Evolutionary conservation across 257 asterid species (phyloP).

Genomic region (Solanum rostratum): DNA sequence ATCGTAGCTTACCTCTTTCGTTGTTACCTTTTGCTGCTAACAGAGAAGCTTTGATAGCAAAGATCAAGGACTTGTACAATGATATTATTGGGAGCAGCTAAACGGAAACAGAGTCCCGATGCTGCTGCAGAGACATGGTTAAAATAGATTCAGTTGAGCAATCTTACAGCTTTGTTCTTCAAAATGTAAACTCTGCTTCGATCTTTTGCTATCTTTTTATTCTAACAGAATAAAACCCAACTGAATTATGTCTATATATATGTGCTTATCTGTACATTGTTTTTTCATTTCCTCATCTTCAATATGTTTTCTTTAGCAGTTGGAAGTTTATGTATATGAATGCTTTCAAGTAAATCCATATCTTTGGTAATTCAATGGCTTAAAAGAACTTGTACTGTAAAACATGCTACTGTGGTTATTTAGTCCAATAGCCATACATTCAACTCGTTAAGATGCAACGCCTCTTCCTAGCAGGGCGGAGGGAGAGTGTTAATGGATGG

Average conservation of each 20-base stretch:
- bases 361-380: background rate
- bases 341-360: background rate
- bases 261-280: background rate
- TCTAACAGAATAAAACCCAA: background rate
- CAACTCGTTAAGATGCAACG: background rate
- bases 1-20: background rate
- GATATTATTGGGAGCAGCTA: constrained; percentile 60
- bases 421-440: background rate
- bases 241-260: background rate
- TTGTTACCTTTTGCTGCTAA: constrained; percentile 5
- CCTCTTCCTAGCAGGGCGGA: background rate
- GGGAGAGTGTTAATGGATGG: background rate
- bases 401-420: background rate
- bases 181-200: constrained; percentile 1
- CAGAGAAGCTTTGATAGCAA: constrained; percentile 69
- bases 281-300: background rate
- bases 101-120: background rate
- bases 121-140: background rate
- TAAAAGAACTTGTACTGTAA: background rate
- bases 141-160: background rate
- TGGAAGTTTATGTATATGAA: background rate
- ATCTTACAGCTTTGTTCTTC: background rate
- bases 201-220: background rate
- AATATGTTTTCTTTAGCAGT: background rate
- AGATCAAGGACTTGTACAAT: constrained; percentile 44